Percentiles rank a stretch among this genome's conserved stretches.
These are phyloP conservation scores for Aspergillus asperescens DNA, from an alignment of 495 filamentous ascomycete genomes.

Conservation along the genomic window DNA sequence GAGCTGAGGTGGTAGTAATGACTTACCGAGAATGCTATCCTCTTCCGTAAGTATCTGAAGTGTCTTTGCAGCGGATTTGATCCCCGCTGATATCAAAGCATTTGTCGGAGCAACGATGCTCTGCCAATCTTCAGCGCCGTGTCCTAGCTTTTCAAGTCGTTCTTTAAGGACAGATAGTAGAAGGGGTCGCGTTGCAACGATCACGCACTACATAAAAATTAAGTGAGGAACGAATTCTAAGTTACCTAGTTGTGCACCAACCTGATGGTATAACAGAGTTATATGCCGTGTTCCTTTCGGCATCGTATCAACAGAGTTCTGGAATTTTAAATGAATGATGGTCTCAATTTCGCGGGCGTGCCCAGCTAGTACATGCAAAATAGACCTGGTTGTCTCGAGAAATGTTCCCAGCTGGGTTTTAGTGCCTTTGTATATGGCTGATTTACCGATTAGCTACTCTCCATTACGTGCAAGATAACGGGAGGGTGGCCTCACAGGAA, in stretches of 20 bases:
- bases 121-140: slow-evolving; percentile 26
- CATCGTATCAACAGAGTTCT: slow-evolving; percentile 27
- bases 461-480: too few relatives aligned
- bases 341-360: slow-evolving; percentile 31
- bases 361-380: slow-evolving; percentile 31
- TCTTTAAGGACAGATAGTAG: slow-evolving; percentile 33
- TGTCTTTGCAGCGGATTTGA: slow-evolving; percentile 34
- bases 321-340: slow-evolving; percentile 23
- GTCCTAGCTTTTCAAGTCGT: slow-evolving; percentile 24
- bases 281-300: slow-evolving; percentile 31
- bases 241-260: slow-evolving; percentile 1
- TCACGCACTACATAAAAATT: slow-evolving; percentile 25
- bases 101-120: slow-evolving; percentile 24
- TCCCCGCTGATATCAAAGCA: slow-evolving; percentile 30
- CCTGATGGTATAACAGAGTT: slow-evolving; percentile 37
- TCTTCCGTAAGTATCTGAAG: slow-evolving; percentile 30
- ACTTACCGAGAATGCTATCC: slow-evolving; percentile 32
- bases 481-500: slow-evolving; percentile 8
- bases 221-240: neutral
- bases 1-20: neutral
- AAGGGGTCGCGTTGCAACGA: slow-evolving; percentile 35
- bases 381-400: slow-evolving; percentile 29
- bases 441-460: too few relatives aligned
- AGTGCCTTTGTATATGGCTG: slow-evolving; percentile 26
- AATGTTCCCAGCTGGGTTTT: slow-evolving; percentile 30